A percentile compares a stretch with the other conserved stretches of the same genome.
These are phyloP conservation scores for Diaporthe sp. DNA, from an alignment of 2,329 filamentous ascomycete genomes.

Conservation along the genomic window DNA sequence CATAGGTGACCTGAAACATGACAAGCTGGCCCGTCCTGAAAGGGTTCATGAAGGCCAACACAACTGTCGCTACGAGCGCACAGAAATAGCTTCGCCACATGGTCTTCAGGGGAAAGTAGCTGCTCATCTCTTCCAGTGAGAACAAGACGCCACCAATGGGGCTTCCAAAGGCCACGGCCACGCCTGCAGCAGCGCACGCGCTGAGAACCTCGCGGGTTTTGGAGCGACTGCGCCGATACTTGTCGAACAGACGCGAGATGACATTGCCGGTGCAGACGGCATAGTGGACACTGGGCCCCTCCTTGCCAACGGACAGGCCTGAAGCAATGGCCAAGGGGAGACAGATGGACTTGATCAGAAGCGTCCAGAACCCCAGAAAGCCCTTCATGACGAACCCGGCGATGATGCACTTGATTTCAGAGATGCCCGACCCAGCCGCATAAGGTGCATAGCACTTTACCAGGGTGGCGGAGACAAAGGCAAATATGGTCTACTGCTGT, in stretches of 20 bases:
- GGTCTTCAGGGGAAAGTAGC: slow-evolving; percentile 95
- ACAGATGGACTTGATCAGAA: slow-evolving; percentile 93
- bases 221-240: slow-evolving; percentile 91
- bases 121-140: slow-evolving; percentile 97
- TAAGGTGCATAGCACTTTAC: slow-evolving; percentile 96
- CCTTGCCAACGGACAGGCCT: slow-evolving; percentile 94
- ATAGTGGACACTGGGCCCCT: slow-evolving; percentile 98
- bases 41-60: slow-evolving; percentile 95
- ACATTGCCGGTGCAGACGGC: slow-evolving; percentile 98
- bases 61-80: slow-evolving; percentile 92
- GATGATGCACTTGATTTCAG: slow-evolving; percentile 99
- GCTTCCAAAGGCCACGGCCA: slow-evolving; percentile 96
- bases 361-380: slow-evolving; percentile 90
- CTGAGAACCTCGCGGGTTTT: slow-evolving; percentile 97
- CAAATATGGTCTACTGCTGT: slow-evolving; percentile 75
- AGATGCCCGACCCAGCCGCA: slow-evolving; percentile 95
- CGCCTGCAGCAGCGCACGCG: slow-evolving; percentile 93
- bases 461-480: slow-evolving; percentile 83
- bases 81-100: slow-evolving; percentile 99
- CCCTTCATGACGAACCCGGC: slow-evolving; percentile 99
- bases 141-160: slow-evolving; percentile 97
- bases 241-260: slow-evolving; percentile 91
- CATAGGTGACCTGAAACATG: slow-evolving; percentile 99
- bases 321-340: slow-evolving; percentile 94
- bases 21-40: slow-evolving; percentile 97